These are phyloP conservation scores for Suillus subluteus DNA, from an alignment of 768 basidiomycete species.

Conservation along the genomic window DNA sequence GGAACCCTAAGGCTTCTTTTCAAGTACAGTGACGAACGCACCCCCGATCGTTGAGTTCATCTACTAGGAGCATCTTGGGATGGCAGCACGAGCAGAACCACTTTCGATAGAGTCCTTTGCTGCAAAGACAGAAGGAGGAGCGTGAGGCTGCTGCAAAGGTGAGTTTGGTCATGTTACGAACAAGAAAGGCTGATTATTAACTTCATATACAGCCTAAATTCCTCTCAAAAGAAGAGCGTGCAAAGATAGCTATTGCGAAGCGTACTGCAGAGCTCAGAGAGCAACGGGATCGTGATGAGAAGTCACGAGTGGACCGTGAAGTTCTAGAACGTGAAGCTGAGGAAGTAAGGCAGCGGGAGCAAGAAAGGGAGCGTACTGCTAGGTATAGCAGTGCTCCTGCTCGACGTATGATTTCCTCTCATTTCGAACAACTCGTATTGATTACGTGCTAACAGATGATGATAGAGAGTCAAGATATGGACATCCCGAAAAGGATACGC, in stretches of 20 bases:
- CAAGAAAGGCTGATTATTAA: conserved; percentile 7
- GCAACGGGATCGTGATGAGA: conserved; percentile 69
- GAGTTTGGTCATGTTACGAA: conserved; percentile 12
- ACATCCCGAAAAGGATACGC: conserved; percentile 53
- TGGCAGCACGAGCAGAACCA: conserved; percentile 63
- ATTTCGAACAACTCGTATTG: conserved; percentile 1
- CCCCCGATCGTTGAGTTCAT: background rate
- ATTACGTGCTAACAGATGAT: conserved; percentile 44
- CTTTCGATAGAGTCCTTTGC: conserved; percentile 86
- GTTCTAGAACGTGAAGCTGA: conserved; percentile 78
- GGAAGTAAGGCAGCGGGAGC: conserved; percentile 57
- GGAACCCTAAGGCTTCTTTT: conserved; percentile 15
- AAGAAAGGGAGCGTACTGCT: conserved; percentile 36
- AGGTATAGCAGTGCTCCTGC: conserved; percentile 47
- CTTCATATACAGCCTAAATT: conserved; percentile 76
- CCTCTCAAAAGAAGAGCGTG: conserved; percentile 90
- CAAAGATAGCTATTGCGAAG: conserved; percentile 84
- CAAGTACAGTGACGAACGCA: conserved; percentile 13
- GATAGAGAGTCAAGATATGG: conserved; percentile 49
- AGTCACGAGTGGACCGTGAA: conserved; percentile 62
- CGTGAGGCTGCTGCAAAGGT: conserved; percentile 92
- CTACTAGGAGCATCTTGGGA: conserved; percentile 27
- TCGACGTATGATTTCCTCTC: conserved; percentile 32
- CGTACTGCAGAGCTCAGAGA: conserved; percentile 82
- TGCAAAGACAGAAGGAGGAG: conserved; percentile 86